A percentile compares a stretch with the other conserved stretches of the same genome.
These are phyloP conservation scores for Beauveria bassiana DNA, from an alignment of 2,329 filamentous ascomycete species.

Conservation along the genomic window DNA sequence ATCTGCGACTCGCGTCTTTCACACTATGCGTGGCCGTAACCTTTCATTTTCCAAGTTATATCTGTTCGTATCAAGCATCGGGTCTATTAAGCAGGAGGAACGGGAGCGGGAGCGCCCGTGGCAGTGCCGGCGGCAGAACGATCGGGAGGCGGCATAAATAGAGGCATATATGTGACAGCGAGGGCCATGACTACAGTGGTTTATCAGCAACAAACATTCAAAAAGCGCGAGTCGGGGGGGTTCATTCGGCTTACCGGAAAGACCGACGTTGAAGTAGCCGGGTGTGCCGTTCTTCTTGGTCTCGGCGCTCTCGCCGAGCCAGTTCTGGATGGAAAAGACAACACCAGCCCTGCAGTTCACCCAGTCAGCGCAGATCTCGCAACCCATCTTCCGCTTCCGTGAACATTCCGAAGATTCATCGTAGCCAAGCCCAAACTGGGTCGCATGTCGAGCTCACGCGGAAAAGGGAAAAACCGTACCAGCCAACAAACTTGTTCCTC, in stretches of 20 bases:
- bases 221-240: not conserved
- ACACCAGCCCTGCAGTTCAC: constrained; percentile 53
- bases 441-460: too few species aligned
- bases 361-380: too few species aligned
- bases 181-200: constrained; percentile 47
- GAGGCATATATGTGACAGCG: constrained; percentile 41
- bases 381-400: too few species aligned
- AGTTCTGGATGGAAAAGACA: constrained; percentile 66
- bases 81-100: not conserved
- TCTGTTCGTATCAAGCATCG: not conserved
- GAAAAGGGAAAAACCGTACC: constrained; percentile 33
- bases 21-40: not conserved
- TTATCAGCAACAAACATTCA: constrained; percentile 11
- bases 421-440: too few species aligned
- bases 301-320: constrained; percentile 68
- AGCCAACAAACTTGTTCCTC: constrained; percentile 72
- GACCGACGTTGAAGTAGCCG: constrained; percentile 62
- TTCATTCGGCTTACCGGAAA: constrained; percentile 55
- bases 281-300: constrained; percentile 62
- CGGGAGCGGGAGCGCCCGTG: not conserved
- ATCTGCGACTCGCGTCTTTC: not conserved
- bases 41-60: not conserved
- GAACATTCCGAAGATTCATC: too few species aligned
- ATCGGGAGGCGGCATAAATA: constrained; percentile 38
- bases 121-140: constrained; percentile 3